These are phyloP conservation scores for Cladosporium sp. DNA, from an alignment of 2,329 filamentous ascomycete genomes.

Conservation along the genomic window DNA sequence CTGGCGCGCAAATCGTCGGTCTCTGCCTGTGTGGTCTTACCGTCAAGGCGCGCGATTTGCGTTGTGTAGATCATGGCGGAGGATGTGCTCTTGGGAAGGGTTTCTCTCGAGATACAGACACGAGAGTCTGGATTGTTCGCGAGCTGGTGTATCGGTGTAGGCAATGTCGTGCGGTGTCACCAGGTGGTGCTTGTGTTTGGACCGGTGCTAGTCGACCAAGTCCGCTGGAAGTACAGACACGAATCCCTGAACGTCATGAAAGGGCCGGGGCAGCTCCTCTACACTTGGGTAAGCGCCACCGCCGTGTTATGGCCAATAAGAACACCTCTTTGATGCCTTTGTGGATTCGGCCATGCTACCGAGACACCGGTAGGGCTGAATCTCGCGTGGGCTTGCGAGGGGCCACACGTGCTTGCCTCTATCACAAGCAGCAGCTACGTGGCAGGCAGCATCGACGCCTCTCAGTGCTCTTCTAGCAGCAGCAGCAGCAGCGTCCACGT, in stretches of 20 bases:
- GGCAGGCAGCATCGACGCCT: too few relatives aligned
- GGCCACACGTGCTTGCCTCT: not conserved
- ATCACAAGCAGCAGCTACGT: not conserved
- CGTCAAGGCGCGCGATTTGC: conserved; percentile 89
- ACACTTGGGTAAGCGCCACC: not conserved
- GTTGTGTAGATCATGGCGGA: conserved; percentile 53
- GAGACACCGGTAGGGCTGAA: not conserved
- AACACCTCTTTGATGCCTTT: not conserved
- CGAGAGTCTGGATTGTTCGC: not conserved
- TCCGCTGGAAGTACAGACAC: not conserved
- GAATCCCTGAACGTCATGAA: not conserved
- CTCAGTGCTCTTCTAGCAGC: too few relatives aligned
- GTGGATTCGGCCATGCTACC: not conserved
- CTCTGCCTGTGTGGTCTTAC: conserved; percentile 34
- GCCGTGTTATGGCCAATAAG: not conserved
- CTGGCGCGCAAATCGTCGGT: conserved; percentile 42
- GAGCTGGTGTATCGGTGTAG: not conserved
- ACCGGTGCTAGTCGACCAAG: not conserved
- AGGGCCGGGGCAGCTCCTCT: not conserved
- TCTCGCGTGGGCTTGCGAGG: not conserved
- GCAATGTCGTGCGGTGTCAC: not conserved
- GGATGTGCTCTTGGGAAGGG: not conserved
- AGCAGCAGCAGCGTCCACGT: too few relatives aligned
- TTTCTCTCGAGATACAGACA: not conserved
- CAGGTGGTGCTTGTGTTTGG: not conserved